A percentile compares a stretch with the other conserved stretches of the same genome.
Evolutionary conservation across 108 stramenopile species (phyloP).

Genomic region (Cyclostephanos tholiformis): DNA sequence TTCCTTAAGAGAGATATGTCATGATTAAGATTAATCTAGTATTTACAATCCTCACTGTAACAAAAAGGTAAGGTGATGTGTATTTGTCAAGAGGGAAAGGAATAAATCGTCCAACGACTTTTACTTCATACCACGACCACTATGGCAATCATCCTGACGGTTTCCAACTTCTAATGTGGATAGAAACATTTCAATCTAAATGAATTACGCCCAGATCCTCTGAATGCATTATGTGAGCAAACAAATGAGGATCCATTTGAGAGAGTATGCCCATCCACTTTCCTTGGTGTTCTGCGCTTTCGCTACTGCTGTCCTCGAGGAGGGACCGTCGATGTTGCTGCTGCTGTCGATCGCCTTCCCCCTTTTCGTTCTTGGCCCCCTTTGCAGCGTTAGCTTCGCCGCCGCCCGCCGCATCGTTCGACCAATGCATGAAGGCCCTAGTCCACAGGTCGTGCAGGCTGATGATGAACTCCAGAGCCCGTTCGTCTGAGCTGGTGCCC

Average conservation of each 20-base stretch:
- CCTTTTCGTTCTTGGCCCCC: constrained; percentile 23
- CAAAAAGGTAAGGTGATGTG: too few species aligned
- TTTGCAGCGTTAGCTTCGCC: constrained; percentile 12
- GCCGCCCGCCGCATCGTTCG: constrained; percentile 16
- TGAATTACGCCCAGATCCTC: constrained; percentile 57
- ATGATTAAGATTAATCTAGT: not conserved
- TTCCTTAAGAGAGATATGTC: too few species aligned
- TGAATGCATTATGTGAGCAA: constrained; percentile 64
- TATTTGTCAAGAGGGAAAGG: not conserved
- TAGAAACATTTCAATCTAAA: constrained; percentile 43
- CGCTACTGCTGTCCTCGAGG: constrained; percentile 3
- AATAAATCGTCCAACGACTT: constrained; percentile 18
- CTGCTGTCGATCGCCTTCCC: constrained; percentile 16
- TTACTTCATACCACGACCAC: not conserved
- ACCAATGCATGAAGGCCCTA: constrained; percentile 56
- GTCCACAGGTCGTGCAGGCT: constrained; percentile 88
- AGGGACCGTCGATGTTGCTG: constrained; percentile 1
- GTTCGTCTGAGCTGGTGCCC: constrained; percentile 60
- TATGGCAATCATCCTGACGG: not conserved
- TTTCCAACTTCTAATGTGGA: not conserved
- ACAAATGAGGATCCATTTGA: constrained; percentile 50
- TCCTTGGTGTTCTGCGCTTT: constrained; percentile 36
- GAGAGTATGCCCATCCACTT: constrained; percentile 79
- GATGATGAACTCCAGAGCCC: constrained; percentile 71
- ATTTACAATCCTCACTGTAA: not conserved